phyloP scores from a whole-genome alignment of 192 early-diverging fungal species.

The Mortierella claussenii region DNA sequence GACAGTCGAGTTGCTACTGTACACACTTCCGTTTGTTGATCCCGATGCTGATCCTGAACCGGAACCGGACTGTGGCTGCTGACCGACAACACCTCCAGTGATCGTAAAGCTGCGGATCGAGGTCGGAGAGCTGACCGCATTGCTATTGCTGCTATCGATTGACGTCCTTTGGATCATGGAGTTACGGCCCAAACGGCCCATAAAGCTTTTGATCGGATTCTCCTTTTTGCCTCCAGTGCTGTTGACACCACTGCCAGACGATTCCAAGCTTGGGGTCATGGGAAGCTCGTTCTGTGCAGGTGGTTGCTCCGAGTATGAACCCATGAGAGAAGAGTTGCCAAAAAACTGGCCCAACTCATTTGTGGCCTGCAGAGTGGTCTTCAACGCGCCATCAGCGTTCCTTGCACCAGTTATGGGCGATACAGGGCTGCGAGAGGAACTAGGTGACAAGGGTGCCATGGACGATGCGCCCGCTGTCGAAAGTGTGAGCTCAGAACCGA shows the following conservation, averaged over 20 bases:
- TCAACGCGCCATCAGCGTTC: slow-evolving; percentile 7
- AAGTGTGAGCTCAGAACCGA: slow-evolving; percentile 26
- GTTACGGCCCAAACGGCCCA: slow-evolving; percentile 47
- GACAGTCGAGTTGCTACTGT: slow-evolving; percentile 12
- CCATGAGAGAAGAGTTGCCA: slow-evolving; percentile 14
- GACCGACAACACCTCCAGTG: background rate
- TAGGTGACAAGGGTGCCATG: slow-evolving; percentile 27
- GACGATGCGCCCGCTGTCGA: slow-evolving; percentile 35
- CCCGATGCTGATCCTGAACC: slow-evolving; percentile 11
- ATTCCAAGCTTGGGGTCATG: slow-evolving; percentile 17
- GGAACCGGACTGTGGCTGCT: slow-evolving; percentile 4
- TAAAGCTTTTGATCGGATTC: slow-evolving; percentile 47
- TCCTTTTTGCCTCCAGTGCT: slow-evolving; percentile 18
- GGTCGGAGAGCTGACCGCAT: slow-evolving; percentile 28
- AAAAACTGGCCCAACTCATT: slow-evolving; percentile 35
- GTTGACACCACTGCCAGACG: background rate
- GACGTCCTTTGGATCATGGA: slow-evolving; percentile 35
- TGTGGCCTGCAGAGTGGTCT: slow-evolving; percentile 31
- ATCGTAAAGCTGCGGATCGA: slow-evolving; percentile 43
- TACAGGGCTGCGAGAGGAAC: slow-evolving; percentile 10
- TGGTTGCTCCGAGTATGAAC: slow-evolving; percentile 13
- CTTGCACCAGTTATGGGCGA: background rate
- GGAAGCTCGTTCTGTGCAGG: background rate
- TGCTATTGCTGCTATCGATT: slow-evolving; percentile 29
- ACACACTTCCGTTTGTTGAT: slow-evolving; percentile 28